Evolutionary conservation across 805 yeast species (phyloP).

Genomic region (Metschnikowia dekortorum): DNA sequence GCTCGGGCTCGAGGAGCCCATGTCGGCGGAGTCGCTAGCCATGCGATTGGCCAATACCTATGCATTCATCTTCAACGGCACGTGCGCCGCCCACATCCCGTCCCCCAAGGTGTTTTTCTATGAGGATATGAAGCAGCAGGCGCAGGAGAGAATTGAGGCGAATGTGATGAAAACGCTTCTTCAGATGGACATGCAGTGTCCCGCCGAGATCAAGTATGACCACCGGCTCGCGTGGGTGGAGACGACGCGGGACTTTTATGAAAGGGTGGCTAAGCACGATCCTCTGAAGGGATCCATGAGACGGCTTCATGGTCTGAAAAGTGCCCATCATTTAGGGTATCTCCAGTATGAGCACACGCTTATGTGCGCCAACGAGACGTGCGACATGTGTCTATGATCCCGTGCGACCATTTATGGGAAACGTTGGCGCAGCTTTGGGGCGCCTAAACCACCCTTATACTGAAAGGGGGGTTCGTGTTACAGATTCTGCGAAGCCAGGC

Average conservation of each 20-base stretch:
- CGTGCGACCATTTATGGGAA: too few species aligned
- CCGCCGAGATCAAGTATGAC: slow-evolving; percentile 8
- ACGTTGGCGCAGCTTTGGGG: too few species aligned
- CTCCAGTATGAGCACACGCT: slow-evolving; percentile 12
- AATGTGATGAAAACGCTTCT: slow-evolving; percentile 11
- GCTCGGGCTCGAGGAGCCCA: slow-evolving; percentile 2
- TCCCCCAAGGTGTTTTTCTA: slow-evolving; percentile 5
- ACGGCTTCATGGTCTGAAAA: slow-evolving; percentile 1
- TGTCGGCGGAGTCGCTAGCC: slow-evolving; percentile 5
- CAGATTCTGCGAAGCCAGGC: too few species aligned
- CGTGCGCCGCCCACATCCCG: slow-evolving; percentile 7
- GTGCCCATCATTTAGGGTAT: slow-evolving; percentile 10
- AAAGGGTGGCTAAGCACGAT: neutral
- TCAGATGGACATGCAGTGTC: slow-evolving; percentile 13
- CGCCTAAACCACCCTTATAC: too few species aligned
- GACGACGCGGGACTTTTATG: slow-evolving; percentile 5
- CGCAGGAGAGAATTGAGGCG: slow-evolving; percentile 7
- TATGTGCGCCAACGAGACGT: slow-evolving; percentile 14
- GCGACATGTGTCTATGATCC: slow-evolving; percentile 10
- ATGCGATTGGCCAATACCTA: slow-evolving; percentile 14
- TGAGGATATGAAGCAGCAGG: slow-evolving; percentile 9
- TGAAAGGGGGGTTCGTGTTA: too few species aligned
- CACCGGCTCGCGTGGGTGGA: slow-evolving; percentile 13
- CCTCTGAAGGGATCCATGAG: neutral
- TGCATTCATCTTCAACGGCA: slow-evolving; percentile 17